phyloP scores from a whole-genome alignment of 495 filamentous ascomycete genomes.

The Poronia punctata region DNA sequence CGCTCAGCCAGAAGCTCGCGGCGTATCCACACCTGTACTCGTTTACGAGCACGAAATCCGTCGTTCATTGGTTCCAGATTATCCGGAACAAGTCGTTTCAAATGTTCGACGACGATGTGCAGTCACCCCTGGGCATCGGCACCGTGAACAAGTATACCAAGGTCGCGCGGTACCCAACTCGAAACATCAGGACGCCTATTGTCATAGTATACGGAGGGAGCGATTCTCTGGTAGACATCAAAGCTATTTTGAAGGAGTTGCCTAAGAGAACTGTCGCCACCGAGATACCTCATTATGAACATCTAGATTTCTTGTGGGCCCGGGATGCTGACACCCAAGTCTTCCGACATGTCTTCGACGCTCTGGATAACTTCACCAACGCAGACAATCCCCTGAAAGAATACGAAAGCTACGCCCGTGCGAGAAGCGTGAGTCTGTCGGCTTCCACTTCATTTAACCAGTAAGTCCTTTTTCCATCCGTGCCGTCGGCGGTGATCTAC shows the following conservation, averaged over 20 bases:
- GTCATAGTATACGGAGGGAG: slow-evolving; percentile 88
- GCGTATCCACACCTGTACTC: slow-evolving; percentile 97
- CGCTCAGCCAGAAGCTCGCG: slow-evolving; percentile 80
- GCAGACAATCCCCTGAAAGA: slow-evolving; percentile 45
- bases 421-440: slow-evolving; percentile 28
- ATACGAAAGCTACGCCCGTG: slow-evolving; percentile 39
- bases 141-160: slow-evolving; percentile 56
- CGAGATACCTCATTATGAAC: slow-evolving; percentile 84
- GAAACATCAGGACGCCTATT: slow-evolving; percentile 93
- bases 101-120: slow-evolving; percentile 95
- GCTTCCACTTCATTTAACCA: slow-evolving; percentile 21
- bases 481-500: too few species aligned
- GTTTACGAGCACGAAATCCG: slow-evolving; percentile 89
- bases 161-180: slow-evolving; percentile 90
- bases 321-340: slow-evolving; percentile 75
- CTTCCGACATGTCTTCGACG: slow-evolving; percentile 83
- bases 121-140: slow-evolving; percentile 38
- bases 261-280: slow-evolving; percentile 76
- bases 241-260: slow-evolving; percentile 81
- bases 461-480: slow-evolving; percentile 10
- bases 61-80: slow-evolving; percentile 99
- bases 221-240: slow-evolving; percentile 92
- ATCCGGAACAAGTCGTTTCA: slow-evolving; percentile 92
- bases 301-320: slow-evolving; percentile 97
- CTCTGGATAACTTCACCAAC: slow-evolving; percentile 60